Percentiles rank a stretch among this genome's conserved stretches.
Evolutionary conservation across 75 land plant genomes (phyloP).

Genomic region (Picea glauca): DNA sequence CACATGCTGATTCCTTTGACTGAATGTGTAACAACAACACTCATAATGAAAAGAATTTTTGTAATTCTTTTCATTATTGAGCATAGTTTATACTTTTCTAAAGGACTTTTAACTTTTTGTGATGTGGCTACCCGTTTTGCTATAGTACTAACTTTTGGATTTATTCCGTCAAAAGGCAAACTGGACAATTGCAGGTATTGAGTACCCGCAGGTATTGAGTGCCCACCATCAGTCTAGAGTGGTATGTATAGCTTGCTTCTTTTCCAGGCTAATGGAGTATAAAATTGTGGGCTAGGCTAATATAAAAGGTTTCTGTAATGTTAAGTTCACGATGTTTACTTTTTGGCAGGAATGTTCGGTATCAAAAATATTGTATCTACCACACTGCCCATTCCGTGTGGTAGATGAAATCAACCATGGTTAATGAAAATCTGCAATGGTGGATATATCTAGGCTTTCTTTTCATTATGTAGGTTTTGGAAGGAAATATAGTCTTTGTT

Average conservation of each 20-base stretch:
- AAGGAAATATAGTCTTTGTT: not conserved
- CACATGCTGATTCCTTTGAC: too few relatives aligned
- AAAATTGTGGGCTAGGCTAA: not conserved
- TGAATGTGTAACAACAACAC: too few relatives aligned
- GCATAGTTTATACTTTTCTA: too few relatives aligned
- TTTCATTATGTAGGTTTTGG: not conserved
- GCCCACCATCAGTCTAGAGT: conserved; percentile 99
- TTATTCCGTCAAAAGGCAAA: conserved; percentile 47
- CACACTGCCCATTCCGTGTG: conserved; percentile 96
- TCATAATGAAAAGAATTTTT: too few relatives aligned
- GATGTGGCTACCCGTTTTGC: too few relatives aligned
- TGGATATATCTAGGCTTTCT: not conserved
- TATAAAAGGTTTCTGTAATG: conserved; percentile 3
- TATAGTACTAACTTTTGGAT: too few relatives aligned
- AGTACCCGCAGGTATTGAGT: conserved; percentile 66
- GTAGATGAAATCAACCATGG: conserved; percentile 99
- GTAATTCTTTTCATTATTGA: too few relatives aligned
- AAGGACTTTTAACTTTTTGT: too few relatives aligned
- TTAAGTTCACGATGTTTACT: not conserved
- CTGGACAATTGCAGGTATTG: conserved; percentile 71
- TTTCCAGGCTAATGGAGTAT: not conserved
- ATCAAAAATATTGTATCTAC: conserved; percentile 92
- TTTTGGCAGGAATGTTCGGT: conserved; percentile 86
- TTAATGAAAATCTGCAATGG: conserved; percentile 13
- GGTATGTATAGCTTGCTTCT: conserved; percentile 31